phyloP scores from a whole-genome alignment of 2,329 filamentous ascomycete species.

The Fusarium nisikadoi region DNA sequence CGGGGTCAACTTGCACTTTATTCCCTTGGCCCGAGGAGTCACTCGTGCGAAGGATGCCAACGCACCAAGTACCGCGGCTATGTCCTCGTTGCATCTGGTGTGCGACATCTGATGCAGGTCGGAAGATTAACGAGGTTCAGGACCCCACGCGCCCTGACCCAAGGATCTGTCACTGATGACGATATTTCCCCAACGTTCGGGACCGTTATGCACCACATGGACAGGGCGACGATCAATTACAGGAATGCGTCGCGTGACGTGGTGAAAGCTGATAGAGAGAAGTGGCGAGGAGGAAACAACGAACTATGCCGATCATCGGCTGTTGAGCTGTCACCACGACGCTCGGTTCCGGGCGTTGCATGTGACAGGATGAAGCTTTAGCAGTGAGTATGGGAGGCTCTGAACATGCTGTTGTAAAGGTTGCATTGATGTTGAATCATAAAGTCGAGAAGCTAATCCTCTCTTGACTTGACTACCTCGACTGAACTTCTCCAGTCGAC shows the following conservation, averaged over 20 bases:
- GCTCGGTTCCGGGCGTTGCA: rapidly evolving
- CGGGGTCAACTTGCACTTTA: not conserved
- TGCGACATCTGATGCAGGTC: not conserved
- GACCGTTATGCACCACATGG: not conserved
- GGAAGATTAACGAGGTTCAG: not conserved
- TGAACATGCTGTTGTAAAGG: rapidly evolving
- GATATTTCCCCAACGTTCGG: not conserved
- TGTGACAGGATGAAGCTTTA: rapidly evolving
- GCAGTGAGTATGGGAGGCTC: not conserved
- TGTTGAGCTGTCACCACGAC: rapidly evolving
- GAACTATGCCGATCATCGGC: not conserved
- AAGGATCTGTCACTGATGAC: not conserved
- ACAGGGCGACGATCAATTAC: not conserved
- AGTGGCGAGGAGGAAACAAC: not conserved
- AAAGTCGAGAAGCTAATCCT: not conserved
- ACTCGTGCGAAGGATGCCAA: not conserved
- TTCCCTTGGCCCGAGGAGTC: not conserved
- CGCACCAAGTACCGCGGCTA: not conserved
- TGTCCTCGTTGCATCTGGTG: not conserved
- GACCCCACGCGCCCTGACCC: not conserved
- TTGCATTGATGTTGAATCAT: not conserved
- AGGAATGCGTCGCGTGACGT: not conserved
- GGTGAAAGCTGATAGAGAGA: not conserved
- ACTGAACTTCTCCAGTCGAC: conserved; percentile 23
- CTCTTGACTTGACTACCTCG: conserved; percentile 16